Base-by-base conservation (phyloP, 2,329 filamentous ascomycete species). In the Tolypocladium inflatum region DNA sequence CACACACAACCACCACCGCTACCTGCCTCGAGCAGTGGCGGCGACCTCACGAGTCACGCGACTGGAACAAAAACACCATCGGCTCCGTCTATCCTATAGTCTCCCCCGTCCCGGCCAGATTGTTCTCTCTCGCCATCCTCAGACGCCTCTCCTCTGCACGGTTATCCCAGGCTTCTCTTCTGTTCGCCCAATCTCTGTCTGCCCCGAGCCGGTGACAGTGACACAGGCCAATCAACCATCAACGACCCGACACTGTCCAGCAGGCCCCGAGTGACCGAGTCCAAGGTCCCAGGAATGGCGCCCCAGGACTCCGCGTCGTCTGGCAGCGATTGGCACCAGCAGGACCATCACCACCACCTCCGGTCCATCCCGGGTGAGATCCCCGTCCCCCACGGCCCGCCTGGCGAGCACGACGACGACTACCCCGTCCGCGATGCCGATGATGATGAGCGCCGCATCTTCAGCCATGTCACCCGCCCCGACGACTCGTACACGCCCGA, bases 401-500 rank as follows among this genome's bases (percentile, higher is more conserved):
- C 63, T 55, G 80, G 76, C 48, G 80, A 79, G 62, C 70, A 76
- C 55, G 79, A 81, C 60, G 73, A 79, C 55, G 76, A 79, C 57
- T 80, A 74, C 65, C 77, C 71, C 56, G 63, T 67, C 58, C 71
- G 70, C 39, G 67, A 72, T 59, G 74, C 73, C 62, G 76, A 75
- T 58, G 72, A 74, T 55, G 78, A 79, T 55, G 81, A 84, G 72
- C 79, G 75, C 61, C 75, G 78, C 70, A 83, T 85, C 65, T 96
- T 97, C 77, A 81, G 88, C 66, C 84, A 87, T 64, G 78, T 97
- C 59, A 88, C 95, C 58, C 88, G 89, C 57, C 93, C 93, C 2
- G 90, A 95, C 68, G 93, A 97, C 76, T 88, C 86, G 62, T 97
- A 93, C 76, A 90, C 88, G 58, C 74, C 81, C 57, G 84, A 92